Evolutionary conservation across 2,329 filamentous ascomycete species (phyloP), one percentile per base, ranked within the genome.

Genomic region (Alternaria incomplexa): DNA sequence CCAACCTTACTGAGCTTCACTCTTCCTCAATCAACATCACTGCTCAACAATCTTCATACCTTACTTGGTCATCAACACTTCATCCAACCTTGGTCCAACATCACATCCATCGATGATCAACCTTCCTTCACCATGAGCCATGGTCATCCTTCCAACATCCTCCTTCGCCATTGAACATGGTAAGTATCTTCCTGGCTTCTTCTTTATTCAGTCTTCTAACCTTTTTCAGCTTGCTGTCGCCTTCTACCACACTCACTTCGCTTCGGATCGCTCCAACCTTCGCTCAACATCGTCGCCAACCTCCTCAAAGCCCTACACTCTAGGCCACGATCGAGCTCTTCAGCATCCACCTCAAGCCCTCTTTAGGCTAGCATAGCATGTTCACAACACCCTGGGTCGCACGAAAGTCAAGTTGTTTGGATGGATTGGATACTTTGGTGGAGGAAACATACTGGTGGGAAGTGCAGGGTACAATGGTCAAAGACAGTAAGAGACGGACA

Each of bases 91-190:
- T 56, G 52, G 48, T 56, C 22, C 46, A 52, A 46, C 61, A 56
- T 63, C 28, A 56, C 52, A 48, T 55, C 32, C 12, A 44, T 53
- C 32, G 25, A 58, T 52, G 32, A 44, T 56, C 26, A 63, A 45
- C 57, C 47, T 57, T 48, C n/a, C 5, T 50, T 40, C 40, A 56
- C 20, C 46, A 52, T 57, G n/a, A 50, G 54, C 52, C 52, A 59
- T 65, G 60, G 50, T 57, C 23, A 28, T 17, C 12, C n/a, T 23
- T 58, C 30, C 32, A 43, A 59, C 8, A 23, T 26, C 9, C 22
- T 15, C 46, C 57, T 17, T 50, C 44, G 60, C 44, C 60, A 13
- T 43, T 63, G 54, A 61, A 45, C 60, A 51, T 65, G 50, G 63
- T 65, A 56, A 47, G 10, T 32, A 45, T 28, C 9, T 11, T 23